Base-by-base conservation (phyloP, 2,329 filamentous ascomycete genomes). In the Colletotrichum godetiae region DNA sequence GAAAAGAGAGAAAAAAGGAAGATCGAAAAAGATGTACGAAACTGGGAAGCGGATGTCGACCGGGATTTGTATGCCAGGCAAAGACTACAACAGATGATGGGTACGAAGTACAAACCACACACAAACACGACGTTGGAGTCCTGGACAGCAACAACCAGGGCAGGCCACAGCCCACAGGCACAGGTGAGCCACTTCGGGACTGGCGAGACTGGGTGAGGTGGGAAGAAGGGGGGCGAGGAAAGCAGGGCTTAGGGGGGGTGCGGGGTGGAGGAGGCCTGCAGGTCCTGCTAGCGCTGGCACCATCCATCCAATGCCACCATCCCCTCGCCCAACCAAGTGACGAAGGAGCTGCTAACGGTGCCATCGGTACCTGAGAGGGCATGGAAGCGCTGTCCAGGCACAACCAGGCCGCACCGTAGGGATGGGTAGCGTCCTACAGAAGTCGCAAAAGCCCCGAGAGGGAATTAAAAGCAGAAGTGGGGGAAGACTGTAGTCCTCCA, bases 131-230 rank as follows among this genome's bases (percentile, higher is more conserved):
- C 42, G 42, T 22, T 49, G 42, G 42, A 22, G 19, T 42, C 37
- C 15, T 42, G 37, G 37, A 61, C 65, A 55, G 29, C 37, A 53
- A 62, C 46, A 58, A 56, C 37, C 58, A 53, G 13, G 53, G 24
- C 46, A 10, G n/a, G 53, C 49, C 35, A 35, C 55, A 58, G 53
- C 37, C 46, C 31, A 29, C 60, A 65, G 49, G 53, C 53, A 49
- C 37, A 63, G 37, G 42, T 27, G 27, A 69, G 42, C 67, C 72
- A 72, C 29, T 63, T 67, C 58, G 42, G 72, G 68, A 59, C 72
- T 74, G 72, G 72, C 72, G 63, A 70, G 70, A 73, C 60, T 57
- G 60, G 60, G 67, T 66, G 67, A 62, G 52, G 70, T 60, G 65
- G 66, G 49, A 35, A 62, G 22, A 29, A 29, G 56, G 53, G 31